Percentiles rank a stretch among this genome's conserved stretches.
phyloP scores from a whole-genome alignment of 768 basidiomycete genomes.

The Lentinus brumalis region DNA sequence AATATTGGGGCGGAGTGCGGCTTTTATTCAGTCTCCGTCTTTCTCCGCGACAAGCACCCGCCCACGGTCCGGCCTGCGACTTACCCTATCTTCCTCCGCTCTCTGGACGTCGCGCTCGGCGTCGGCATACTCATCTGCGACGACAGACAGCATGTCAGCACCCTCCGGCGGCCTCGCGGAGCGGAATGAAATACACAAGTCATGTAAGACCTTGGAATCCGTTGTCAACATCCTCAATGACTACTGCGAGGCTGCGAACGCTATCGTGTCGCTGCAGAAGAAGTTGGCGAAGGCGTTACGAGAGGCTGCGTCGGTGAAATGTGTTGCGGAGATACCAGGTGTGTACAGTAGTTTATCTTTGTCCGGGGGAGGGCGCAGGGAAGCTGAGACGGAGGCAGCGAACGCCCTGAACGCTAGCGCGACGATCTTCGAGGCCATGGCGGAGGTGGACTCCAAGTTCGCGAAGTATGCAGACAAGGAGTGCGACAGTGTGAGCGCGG shows the following conservation, averaged over 20 bases:
- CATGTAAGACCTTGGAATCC: conserved; percentile 73
- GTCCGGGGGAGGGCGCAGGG: neutral
- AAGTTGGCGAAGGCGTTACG: conserved; percentile 70
- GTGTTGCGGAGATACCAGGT: conserved; percentile 67
- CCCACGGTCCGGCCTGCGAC: no score
- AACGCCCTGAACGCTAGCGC: conserved; percentile 70
- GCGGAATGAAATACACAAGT: conserved; percentile 67
- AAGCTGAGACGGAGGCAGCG: conserved; percentile 39
- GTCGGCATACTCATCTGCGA: no score
- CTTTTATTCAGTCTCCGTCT: neutral
- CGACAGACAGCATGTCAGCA: neutral
- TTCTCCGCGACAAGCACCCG: no score
- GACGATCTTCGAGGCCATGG: conserved; percentile 65
- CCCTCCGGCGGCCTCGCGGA: neutral
- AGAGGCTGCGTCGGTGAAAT: conserved; percentile 63
- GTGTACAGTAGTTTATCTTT: conserved; percentile 22
- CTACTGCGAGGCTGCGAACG: conserved; percentile 71
- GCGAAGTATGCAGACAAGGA: conserved; percentile 76
- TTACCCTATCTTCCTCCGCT: no score
- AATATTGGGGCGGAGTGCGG: no score
- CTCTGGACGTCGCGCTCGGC: no score
- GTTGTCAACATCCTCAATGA: conserved; percentile 69
- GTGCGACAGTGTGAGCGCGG: conserved; percentile 60
- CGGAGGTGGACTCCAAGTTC: conserved; percentile 75
- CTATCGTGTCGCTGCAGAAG: conserved; percentile 68